Evolutionary conservation across 176 grass and related monocot genomes (phyloP).

Genomic region (Chrysopogon serrulatus): DNA sequence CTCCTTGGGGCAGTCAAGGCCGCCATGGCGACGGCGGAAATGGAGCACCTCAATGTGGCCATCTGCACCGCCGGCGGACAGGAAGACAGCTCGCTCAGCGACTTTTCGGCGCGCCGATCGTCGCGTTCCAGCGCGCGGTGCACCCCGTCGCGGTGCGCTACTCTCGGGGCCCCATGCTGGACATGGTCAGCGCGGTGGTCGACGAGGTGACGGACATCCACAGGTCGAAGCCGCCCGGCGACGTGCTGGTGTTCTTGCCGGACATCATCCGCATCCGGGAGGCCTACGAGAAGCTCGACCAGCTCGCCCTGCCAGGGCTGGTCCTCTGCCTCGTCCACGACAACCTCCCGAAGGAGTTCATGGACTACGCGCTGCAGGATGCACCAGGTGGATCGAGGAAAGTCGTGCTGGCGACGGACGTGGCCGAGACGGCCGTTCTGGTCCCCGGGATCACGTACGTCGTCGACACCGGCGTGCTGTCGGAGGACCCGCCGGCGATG

Average conservation of each 20-base stretch:
- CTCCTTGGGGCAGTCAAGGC: slow-evolving; percentile 7
- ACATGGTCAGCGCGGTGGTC: not conserved
- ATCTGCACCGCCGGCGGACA: slow-evolving; percentile 14
- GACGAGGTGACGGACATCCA: slow-evolving; percentile 17
- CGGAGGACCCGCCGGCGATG: not conserved
- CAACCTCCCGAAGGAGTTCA: not conserved
- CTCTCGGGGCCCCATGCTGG: slow-evolving; percentile 6
- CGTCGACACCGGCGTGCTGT: slow-evolving; percentile 16
- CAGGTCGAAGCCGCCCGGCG: not conserved
- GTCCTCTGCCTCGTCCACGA: not conserved
- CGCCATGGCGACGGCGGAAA: not conserved
- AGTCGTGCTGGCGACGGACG: slow-evolving; percentile 23
- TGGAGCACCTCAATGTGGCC: not conserved
- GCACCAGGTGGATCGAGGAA: slow-evolving; percentile 1
- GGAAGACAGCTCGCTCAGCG: not conserved
- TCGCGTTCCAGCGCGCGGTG: not conserved
- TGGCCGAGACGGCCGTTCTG: slow-evolving; percentile 25
- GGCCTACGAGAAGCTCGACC: not conserved
- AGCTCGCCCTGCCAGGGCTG: not conserved
- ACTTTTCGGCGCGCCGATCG: slow-evolving; percentile 11
- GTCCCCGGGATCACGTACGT: slow-evolving; percentile 16
- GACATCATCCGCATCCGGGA: not conserved
- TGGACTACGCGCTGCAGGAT: not conserved
- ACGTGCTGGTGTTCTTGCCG: slow-evolving; percentile 35
- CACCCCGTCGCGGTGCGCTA: not conserved